Base-by-base conservation (phyloP, 2,329 filamentous ascomycete species). In the Apiospora marii region DNA sequence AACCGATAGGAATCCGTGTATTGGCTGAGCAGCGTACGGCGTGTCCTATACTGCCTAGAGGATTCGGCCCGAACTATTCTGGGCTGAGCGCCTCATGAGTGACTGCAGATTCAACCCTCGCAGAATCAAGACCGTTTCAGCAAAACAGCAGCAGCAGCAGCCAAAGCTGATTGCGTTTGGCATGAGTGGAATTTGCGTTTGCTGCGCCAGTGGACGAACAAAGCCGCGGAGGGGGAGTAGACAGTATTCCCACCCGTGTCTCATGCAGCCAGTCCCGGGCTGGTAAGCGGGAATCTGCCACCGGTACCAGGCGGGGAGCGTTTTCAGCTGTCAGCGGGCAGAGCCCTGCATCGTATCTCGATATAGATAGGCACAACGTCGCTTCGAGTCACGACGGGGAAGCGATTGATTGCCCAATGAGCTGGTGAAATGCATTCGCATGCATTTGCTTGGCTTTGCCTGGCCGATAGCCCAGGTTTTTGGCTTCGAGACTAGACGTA, bases 121-220 rank as follows among this genome's bases (percentile, higher is more conserved):
- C 58, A 64, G 34, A 64, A 64, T 64, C 58, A 41, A 41, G 58
- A 64, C 58, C 22, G 34, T 64, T 64, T 64, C 30, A 64, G 58
- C 34, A 64, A 41, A 64, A 22, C 8, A 37, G 13, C 34, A 5
- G 27, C 34, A 5, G 27, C 27, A 30, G 58, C 30, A 41, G 41
- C n/a, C 37, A 41, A 41, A 41, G 10, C 37, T 41, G 7, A 41
- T 12, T 37, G 58, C n/a, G 22, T 49, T 49, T 30, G 58, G 58
- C 22, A 41, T 64, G 34, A 13, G 19, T 37, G 58, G 34, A 64
- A 64, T n/a, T 41, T 41, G 34, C 19, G 19, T 22, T 64, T 24
- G 58, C 58, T 64, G 58, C 58, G 34, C 58, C 58, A 64, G 58
- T 6, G 8, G 19, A 19, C 44, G 19, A 61, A 37, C 19, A 13